Percentiles rank a stretch among this genome's conserved stretches.
Evolutionary conservation across 306 rosid species (phyloP).

Genomic region (Casuarina glauca): DNA sequence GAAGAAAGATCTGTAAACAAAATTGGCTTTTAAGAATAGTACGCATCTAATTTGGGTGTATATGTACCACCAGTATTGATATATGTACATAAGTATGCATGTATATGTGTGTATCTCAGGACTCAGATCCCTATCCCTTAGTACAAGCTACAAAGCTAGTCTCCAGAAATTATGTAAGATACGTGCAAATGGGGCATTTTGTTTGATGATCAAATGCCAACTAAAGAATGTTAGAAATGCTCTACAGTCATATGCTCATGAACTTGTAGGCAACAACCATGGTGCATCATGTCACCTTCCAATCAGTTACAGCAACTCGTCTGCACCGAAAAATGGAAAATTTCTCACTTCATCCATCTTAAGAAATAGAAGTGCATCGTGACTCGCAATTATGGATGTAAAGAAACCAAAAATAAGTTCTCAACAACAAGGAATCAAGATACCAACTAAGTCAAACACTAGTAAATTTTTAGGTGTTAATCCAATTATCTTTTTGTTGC

Average conservation of each 20-base stretch:
- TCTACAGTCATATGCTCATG: neutral
- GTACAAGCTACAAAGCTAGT: neutral
- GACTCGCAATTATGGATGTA: neutral
- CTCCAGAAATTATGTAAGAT: neutral
- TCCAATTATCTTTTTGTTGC: neutral
- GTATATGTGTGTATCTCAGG: neutral
- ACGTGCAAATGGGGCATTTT: neutral
- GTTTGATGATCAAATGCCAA: neutral
- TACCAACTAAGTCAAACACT: neutral
- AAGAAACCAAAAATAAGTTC: neutral
- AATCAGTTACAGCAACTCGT: neutral
- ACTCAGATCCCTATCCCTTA: neutral
- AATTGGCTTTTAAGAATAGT: conserved; percentile 15
- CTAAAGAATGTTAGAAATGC: neutral
- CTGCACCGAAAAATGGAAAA: neutral
- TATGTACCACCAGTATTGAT: neutral
- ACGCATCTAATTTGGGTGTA: conserved; percentile 4
- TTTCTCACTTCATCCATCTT: neutral
- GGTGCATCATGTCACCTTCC: neutral
- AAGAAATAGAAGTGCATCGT: neutral
- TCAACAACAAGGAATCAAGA: neutral
- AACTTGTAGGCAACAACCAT: neutral
- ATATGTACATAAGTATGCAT: neutral
- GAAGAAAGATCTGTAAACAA: conserved; percentile 16
- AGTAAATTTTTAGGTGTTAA: neutral